Evolutionary conservation across 768 basidiomycete species (phyloP), one percentile per base, ranked within the genome.

Genomic region (Mycena galericulata): DNA sequence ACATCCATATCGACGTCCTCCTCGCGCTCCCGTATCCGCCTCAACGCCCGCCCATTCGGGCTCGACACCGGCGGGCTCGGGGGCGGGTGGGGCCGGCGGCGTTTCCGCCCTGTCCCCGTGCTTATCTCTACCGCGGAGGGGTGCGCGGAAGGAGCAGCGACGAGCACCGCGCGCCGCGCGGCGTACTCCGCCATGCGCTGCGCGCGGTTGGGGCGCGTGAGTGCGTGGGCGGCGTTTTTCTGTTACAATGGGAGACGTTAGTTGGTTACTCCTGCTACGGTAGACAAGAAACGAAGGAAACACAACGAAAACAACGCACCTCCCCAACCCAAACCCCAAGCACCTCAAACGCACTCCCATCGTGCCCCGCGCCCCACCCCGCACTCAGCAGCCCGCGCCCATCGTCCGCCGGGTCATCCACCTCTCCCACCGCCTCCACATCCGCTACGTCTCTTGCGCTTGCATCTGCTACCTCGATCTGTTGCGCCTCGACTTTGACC

Each of bases 291-390:
- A 36, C 6, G 34, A 36, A 36, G 43, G 26, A 36, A 49, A 53
- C 15, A 27, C 20, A 45, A 20, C 65, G 38, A 47, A 69, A 62
- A 46, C 26, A 75, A n/a, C 88, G 38, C 69, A 93, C 93, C 83
- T 88, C 82, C 51, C 88, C 85, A 74, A 92, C 89, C 70, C 88
- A 83, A 20, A 88, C 91, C 27, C 81, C 82, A 18, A 93, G 77
- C 59, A 94, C 85, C 80, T 93, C 93, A 72, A 93, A 85, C 27
- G 89, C 91, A 72, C 90, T 89, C 27, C 92, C 93, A 68, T 93
- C 92, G 69, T 93, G 93, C 2, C 90, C 89, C 70, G 86, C 88
- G n/a, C 92, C 92, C 93, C 92, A 93, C 0, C 87, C 87, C 11
- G 87, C 89, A 76, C 90, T 92, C n/a, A 85, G 80, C 71, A 92